Percentiles rank a stretch among this genome's conserved stretches.
These are phyloP conservation scores for Mycena rosella DNA, from an alignment of 768 basidiomycete genomes.

Conservation along the genomic window DNA sequence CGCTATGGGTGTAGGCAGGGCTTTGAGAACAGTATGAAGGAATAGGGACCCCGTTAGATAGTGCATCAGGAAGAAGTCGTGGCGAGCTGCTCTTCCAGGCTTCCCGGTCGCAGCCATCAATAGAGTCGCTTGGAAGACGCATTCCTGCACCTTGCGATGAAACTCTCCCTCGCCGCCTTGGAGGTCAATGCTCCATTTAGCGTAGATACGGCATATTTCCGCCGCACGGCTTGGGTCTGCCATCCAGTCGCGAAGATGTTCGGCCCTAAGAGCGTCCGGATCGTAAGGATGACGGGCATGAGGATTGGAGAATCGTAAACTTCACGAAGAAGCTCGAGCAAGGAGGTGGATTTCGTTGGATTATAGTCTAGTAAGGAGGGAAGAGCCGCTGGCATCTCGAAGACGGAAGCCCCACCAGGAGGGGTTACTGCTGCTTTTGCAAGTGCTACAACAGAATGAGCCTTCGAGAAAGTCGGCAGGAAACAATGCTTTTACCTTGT, in stretches of 20 bases:
- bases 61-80: constrained; percentile 29
- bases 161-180: constrained; percentile 9
- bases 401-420: neutral
- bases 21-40: constrained; percentile 15
- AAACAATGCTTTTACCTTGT: constrained; percentile 13
- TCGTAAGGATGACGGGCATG: constrained; percentile 17
- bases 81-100: neutral
- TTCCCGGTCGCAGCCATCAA: constrained; percentile 11
- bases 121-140: constrained; percentile 8
- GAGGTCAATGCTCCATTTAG: constrained; percentile 19
- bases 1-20: neutral
- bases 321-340: constrained; percentile 20
- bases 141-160: constrained; percentile 2
- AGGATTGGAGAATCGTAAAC: constrained; percentile 19
- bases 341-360: neutral
- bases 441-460: neutral
- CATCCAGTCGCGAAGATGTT: constrained; percentile 19
- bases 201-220: constrained; percentile 13
- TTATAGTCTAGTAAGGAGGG: neutral
- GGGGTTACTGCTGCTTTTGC: constrained; percentile 14
- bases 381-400: neutral
- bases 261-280: neutral
- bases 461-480: no score
- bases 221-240: constrained; percentile 6
- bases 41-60: constrained; percentile 10